phyloP scores from a whole-genome alignment of 1,284 basidiomycete genomes.

The Cutaneotrichosporon sp. region DNA sequence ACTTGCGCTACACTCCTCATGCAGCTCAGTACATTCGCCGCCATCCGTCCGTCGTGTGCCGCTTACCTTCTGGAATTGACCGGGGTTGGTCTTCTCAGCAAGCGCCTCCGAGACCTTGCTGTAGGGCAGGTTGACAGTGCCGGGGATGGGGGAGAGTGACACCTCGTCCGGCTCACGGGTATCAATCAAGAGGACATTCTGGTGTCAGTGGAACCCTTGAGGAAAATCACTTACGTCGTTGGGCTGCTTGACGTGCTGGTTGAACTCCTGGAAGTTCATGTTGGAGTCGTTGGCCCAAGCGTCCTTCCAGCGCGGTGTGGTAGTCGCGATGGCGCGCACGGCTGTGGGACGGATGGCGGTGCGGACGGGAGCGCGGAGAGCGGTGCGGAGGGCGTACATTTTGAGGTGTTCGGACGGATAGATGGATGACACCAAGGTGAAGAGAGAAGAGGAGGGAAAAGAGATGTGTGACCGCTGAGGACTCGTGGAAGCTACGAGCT shows the following conservation, averaged over 20 bases:
- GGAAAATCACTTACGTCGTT: slow-evolving; percentile 60
- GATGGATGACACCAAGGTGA: neutral
- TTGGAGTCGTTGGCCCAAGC: slow-evolving; percentile 41
- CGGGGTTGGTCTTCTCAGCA: slow-evolving; percentile 52
- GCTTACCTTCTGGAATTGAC: slow-evolving; percentile 55
- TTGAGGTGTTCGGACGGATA: neutral
- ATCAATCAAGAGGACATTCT: slow-evolving; percentile 43
- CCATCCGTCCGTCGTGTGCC: no score
- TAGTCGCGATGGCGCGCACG: neutral
- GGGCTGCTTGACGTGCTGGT: slow-evolving; percentile 69
- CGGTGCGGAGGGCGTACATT: neutral
- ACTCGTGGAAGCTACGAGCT: neutral
- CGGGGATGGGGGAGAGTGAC: slow-evolving; percentile 84
- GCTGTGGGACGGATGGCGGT: neutral
- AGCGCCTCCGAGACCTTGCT: slow-evolving; percentile 67
- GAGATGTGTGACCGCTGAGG: neutral
- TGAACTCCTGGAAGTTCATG: slow-evolving; percentile 70
- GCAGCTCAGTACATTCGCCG: no score
- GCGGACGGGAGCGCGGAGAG: neutral
- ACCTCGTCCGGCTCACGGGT: slow-evolving; percentile 89
- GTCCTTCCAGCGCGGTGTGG: neutral
- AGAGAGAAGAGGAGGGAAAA: neutral
- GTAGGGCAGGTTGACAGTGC: slow-evolving; percentile 85
- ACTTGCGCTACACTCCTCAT: no score
- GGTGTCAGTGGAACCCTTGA: neutral